A percentile compares a stretch with the other conserved stretches of the same genome.
Conservation (phyloP, 202 grass and related monocot genomes). For the Schoenoplectus tabernaemontani region DNA sequence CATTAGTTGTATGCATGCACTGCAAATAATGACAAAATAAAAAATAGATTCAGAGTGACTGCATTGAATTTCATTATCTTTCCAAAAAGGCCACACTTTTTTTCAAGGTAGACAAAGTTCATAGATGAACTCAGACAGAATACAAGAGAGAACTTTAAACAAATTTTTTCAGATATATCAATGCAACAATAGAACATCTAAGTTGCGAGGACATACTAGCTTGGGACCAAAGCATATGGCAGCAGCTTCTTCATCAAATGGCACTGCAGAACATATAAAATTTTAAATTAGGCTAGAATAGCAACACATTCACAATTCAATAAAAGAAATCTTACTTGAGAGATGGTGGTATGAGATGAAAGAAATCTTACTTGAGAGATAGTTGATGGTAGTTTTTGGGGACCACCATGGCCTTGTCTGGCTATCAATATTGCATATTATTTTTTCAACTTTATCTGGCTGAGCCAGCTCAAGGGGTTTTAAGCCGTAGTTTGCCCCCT, state of each 20-base stretch:
- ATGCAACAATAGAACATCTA: not conserved
- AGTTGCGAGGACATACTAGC: constrained; percentile 38
- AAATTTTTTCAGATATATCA: not conserved
- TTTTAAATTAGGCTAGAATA: not conserved
- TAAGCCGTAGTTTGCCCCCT: constrained; percentile 45
- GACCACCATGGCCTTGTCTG: constrained; percentile 91
- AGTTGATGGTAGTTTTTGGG: constrained; percentile 60
- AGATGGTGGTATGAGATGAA: not conserved
- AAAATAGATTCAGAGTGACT: not conserved
- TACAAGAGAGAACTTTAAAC: not conserved
- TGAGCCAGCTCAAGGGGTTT: constrained; percentile 68
- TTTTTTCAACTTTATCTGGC: constrained; percentile 52
- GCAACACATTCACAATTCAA: not conserved
- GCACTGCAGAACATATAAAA: constrained; percentile 42
- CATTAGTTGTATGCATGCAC: constrained; percentile 44
- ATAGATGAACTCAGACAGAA: not conserved
- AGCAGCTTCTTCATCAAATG: constrained; percentile 48
- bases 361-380: constrained; percentile 56
- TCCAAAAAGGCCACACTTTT: not conserved
- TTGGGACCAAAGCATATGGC: constrained; percentile 45
- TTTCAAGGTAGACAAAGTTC: not conserved
- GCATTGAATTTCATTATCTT: not conserved
- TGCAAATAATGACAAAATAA: constrained; percentile 36
- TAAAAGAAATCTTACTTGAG: not conserved
- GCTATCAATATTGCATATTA: constrained; percentile 81